Conservation (phyloP, 2,329 filamentous ascomycete species). For the Alternaria ethzedia region DNA sequence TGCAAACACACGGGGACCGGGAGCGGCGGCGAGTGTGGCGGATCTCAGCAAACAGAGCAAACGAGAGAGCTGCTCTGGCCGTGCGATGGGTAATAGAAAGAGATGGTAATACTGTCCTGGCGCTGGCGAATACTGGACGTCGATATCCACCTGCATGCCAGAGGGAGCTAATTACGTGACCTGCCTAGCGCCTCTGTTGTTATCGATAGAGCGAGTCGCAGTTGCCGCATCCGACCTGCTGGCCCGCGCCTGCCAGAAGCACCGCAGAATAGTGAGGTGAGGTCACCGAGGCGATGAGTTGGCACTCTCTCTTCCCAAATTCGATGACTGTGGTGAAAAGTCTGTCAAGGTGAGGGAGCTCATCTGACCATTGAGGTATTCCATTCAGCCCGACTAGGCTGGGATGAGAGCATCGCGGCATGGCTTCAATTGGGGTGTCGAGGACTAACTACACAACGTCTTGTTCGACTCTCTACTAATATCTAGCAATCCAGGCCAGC, state of each 20-base stretch:
- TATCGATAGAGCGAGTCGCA: slow-evolving; percentile 9
- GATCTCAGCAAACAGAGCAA: slow-evolving; percentile 11
- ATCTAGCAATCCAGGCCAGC: not conserved
- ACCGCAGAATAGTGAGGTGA: not conserved
- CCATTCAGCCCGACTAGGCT: not conserved
- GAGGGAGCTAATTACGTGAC: slow-evolving; percentile 15
- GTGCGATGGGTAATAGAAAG: slow-evolving; percentile 13
- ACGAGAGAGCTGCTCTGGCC: slow-evolving; percentile 8
- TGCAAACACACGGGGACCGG: slow-evolving; percentile 24
- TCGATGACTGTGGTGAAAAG: not conserved
- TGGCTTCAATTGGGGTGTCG: not conserved
- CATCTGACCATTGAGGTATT: not conserved
- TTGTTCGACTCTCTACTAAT: not conserved
- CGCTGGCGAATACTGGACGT: slow-evolving; percentile 8
- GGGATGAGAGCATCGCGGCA: not conserved
- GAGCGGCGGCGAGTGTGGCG: slow-evolving; percentile 9
- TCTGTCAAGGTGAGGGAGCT: not conserved
- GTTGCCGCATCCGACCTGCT: not conserved
- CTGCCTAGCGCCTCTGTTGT: slow-evolving; percentile 6
- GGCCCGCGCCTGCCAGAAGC: not conserved
- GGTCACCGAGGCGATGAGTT: not conserved
- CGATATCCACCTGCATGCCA: slow-evolving; percentile 8
- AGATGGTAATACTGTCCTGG: slow-evolving; percentile 17
- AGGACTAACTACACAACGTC: not conserved
- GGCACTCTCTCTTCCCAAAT: not conserved